Evolutionary conservation across 2,329 filamentous ascomycete species (phyloP).

Genomic region (Xylariales sp.): DNA sequence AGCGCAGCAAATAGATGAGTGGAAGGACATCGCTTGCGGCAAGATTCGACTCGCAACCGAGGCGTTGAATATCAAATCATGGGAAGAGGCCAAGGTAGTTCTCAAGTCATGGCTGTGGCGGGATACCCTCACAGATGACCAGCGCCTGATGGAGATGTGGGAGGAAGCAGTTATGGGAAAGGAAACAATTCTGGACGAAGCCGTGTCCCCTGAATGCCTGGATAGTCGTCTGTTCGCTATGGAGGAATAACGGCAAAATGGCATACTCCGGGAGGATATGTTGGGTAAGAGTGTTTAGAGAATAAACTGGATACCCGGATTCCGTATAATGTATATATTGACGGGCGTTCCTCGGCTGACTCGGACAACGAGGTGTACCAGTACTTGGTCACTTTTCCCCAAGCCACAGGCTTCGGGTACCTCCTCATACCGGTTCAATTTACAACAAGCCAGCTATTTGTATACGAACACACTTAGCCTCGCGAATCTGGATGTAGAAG

Average conservation of each 20-base stretch:
- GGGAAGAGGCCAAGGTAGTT: conserved; percentile 17
- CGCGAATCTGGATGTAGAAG: no score
- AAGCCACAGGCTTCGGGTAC: no score
- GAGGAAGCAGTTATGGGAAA: conserved; percentile 17
- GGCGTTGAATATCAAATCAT: conserved; percentile 15
- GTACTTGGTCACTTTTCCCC: no score
- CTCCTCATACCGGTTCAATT: no score
- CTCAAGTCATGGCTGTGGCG: conserved; percentile 13
- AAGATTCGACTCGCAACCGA: conserved; percentile 19
- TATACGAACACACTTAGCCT: no score
- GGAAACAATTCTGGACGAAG: not conserved
- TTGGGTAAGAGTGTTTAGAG: not conserved
- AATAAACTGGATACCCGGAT: no score
- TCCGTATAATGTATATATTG: no score
- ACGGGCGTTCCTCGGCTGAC: no score
- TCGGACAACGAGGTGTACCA: no score
- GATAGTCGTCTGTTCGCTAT: not conserved
- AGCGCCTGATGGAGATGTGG: conserved; percentile 20
- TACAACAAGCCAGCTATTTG: no score
- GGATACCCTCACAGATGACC: not conserved
- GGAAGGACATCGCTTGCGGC: conserved; percentile 16
- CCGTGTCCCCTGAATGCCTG: not conserved
- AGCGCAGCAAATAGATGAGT: conserved; percentile 18
- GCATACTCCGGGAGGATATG: not conserved
- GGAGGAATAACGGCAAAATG: not conserved